Conservation (phyloP, 1,284 basidiomycete genomes). For the Cerioporus squamosus region DNA sequence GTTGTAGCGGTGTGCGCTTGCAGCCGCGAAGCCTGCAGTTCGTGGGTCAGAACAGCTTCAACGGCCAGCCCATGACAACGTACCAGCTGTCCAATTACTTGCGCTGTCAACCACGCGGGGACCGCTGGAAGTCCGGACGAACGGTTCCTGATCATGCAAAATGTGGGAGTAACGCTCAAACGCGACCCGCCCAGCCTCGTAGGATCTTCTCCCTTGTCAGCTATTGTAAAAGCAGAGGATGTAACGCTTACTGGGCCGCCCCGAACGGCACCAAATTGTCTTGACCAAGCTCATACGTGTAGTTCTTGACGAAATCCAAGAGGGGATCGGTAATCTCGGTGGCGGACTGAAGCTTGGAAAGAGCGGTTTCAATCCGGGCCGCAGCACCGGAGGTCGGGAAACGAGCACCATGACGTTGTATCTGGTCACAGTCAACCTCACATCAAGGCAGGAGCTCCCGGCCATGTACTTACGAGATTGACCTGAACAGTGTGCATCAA, state of each 20-base stretch:
- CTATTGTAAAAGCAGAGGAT: neutral
- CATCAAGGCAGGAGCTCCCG: neutral
- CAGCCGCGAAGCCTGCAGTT: constrained; percentile 53
- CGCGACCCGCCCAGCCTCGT: constrained; percentile 49
- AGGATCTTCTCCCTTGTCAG: constrained; percentile 39
- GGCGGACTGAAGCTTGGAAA: constrained; percentile 57
- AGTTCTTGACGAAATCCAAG: constrained; percentile 65
- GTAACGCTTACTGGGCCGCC: constrained; percentile 62
- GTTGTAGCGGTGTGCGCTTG: constrained; percentile 23
- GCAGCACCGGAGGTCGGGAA: constrained; percentile 68
- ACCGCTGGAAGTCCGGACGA: constrained; percentile 67
- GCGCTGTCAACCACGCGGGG: constrained; percentile 71
- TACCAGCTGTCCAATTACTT: constrained; percentile 73
- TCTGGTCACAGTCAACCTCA: constrained; percentile 41
- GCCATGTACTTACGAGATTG: neutral
- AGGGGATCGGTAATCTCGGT: constrained; percentile 47
- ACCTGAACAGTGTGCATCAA: neutral
- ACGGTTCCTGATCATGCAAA: constrained; percentile 52
- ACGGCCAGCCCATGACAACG: constrained; percentile 1
- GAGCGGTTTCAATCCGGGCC: constrained; percentile 48
- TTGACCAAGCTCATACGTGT: constrained; percentile 62
- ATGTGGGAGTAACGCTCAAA: constrained; percentile 61
- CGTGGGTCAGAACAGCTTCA: too few species aligned
- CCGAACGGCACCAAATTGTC: constrained; percentile 74
- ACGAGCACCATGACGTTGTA: constrained; percentile 86